phyloP scores from a whole-genome alignment of 2,329 filamentous ascomycete species.

The Colletotrichum orchidophilum region DNA sequence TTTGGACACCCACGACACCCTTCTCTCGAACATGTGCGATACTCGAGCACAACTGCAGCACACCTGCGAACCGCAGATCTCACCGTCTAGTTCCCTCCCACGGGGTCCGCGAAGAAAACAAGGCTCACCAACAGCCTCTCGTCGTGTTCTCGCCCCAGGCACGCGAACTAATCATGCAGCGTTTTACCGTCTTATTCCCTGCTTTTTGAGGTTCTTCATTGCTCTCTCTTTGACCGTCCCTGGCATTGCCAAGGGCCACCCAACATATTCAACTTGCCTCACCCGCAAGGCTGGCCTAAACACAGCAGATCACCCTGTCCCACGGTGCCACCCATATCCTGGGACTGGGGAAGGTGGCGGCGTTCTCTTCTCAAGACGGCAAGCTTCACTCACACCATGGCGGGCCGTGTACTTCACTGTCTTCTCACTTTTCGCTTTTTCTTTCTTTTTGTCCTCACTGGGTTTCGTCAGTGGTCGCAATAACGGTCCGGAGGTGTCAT shows the following conservation, averaged over 20 bases:
- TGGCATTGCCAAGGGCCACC: neutral
- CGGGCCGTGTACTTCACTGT: neutral
- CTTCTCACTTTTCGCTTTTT: neutral
- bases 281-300: neutral
- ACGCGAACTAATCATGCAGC: neutral
- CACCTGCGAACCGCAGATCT: slow-evolving; percentile 18
- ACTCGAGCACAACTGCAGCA: too few species aligned
- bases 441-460: slow-evolving; percentile 2
- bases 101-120: slow-evolving; percentile 5
- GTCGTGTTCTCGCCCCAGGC: neutral
- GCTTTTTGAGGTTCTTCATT: neutral
- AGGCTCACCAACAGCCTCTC: slow-evolving; percentile 2
- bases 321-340: slow-evolving; percentile 10
- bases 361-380: neutral
- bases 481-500: neutral
- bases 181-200: slow-evolving; percentile 1
- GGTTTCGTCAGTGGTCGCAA: neutral
- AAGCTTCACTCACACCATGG: neutral
- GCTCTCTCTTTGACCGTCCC: slow-evolving; percentile 2
- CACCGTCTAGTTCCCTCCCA: neutral
- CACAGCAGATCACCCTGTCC: neutral
- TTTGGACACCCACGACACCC: neutral
- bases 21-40: neutral
- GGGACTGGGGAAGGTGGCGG: neutral
- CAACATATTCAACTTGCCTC: neutral